Conservation (phyloP, 2,329 filamentous ascomycete genomes). For the Penicillium sp. region DNA sequence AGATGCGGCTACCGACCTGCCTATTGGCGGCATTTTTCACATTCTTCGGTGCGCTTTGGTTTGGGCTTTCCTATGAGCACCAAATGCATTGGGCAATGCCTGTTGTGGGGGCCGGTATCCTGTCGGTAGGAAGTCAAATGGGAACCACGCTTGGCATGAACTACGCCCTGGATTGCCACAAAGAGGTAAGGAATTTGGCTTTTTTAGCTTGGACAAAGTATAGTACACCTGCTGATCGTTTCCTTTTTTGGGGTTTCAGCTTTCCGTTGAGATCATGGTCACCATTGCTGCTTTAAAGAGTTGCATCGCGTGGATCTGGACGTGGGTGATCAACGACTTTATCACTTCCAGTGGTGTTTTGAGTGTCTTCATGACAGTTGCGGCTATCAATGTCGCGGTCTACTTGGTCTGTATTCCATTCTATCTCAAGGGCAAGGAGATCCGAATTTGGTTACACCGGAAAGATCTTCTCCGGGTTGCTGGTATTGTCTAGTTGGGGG, state of each 20-base stretch:
- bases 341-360: constrained; percentile 6
- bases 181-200: constrained; percentile 12
- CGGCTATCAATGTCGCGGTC: constrained; percentile 12
- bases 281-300: constrained; percentile 26
- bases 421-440: constrained; percentile 5
- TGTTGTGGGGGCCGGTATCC: constrained; percentile 23
- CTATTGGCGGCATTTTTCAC: constrained; percentile 23
- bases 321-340: constrained; percentile 19
- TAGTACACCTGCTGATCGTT: background rate
- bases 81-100: constrained; percentile 19
- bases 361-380: constrained; percentile 14
- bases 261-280: constrained; percentile 29
- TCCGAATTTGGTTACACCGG: constrained; percentile 6
- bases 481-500: background rate
- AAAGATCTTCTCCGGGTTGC: constrained; percentile 2
- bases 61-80: constrained; percentile 20
- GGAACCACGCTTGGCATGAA: constrained; percentile 25
- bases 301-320: constrained; percentile 29
- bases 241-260: background rate
- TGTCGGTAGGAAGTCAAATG: constrained; percentile 28
- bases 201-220: no score
- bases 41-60: constrained; percentile 21
- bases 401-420: constrained; percentile 9
- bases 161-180: constrained; percentile 25
- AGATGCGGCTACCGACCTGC: constrained; percentile 22